These are phyloP conservation scores for Vaccinium corymbosum DNA, from an alignment of 148 eudicot genomes.

Conservation along the genomic window DNA sequence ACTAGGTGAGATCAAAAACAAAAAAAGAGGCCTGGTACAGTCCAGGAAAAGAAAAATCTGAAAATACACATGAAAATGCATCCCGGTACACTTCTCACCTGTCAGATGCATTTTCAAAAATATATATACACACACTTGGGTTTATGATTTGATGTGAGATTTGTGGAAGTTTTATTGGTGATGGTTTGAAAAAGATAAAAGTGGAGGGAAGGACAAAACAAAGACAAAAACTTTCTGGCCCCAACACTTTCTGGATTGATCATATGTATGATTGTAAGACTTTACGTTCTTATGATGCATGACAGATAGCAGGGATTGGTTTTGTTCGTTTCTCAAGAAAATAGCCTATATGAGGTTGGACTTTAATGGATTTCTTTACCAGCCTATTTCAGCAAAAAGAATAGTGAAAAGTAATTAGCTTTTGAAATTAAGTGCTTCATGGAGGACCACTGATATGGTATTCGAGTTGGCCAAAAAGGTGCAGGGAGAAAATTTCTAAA, in stretches of 20 bases:
- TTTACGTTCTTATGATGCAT: neutral
- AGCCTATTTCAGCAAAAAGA: conserved; percentile 7
- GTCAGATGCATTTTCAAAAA: no score
- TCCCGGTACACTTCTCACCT: no score
- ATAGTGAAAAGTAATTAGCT: neutral
- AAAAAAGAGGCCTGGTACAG: no score
- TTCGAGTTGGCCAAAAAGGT: neutral
- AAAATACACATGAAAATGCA: no score
- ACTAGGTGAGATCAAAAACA: no score
- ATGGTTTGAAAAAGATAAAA: neutral
- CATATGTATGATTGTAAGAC: neutral
- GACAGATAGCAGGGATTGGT: neutral
- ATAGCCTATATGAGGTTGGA: conserved; percentile 4
- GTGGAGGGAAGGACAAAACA: neutral
- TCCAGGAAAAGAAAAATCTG: no score
- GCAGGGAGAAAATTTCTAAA: neutral
- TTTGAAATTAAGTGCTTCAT: neutral
- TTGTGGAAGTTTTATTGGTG: neutral
- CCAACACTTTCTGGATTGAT: neutral
- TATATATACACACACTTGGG: no score
- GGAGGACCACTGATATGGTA: neutral
- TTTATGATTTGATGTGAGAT: conserved; percentile 1
- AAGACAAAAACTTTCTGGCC: neutral
- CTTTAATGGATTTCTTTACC: conserved; percentile 4
- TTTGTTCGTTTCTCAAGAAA: conserved; percentile 9